These are phyloP conservation scores for Saccharomycopsis phalli DNA, from an alignment of 1,139 yeast genomes.

Conservation along the genomic window DNA sequence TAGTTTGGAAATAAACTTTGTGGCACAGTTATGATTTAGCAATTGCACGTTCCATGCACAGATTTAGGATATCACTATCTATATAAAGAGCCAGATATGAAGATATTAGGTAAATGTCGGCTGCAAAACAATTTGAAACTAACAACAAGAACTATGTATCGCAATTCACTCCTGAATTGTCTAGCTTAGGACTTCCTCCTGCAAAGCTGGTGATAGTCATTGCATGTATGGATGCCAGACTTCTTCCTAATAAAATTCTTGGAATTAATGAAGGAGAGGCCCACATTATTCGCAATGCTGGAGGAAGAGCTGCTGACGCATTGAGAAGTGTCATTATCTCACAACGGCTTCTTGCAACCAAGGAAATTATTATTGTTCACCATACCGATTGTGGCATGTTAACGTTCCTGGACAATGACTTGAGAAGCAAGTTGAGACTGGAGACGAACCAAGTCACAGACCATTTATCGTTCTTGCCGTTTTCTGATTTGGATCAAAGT, in stretches of 20 bases:
- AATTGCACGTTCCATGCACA: no score
- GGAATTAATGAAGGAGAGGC: conserved; percentile 38
- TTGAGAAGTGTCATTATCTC: conserved; percentile 35
- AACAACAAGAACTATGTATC: conserved; percentile 21
- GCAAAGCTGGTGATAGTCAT: conserved; percentile 31
- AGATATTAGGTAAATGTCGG: background rate
- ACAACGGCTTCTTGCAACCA: conserved; percentile 31
- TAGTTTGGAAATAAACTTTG: no score
- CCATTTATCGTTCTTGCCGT: conserved; percentile 31
- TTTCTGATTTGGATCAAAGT: conserved; percentile 29
- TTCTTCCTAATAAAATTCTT: conserved; percentile 35
- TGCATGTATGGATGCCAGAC: conserved; percentile 40
- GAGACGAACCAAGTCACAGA: conserved; percentile 29
- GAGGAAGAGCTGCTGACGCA: conserved; percentile 37
- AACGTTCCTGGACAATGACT: conserved; percentile 30
- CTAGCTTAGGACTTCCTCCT: conserved; percentile 31
- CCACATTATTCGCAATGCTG: conserved; percentile 39
- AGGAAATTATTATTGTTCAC: conserved; percentile 34
- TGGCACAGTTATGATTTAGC: no score
- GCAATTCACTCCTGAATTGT: conserved; percentile 17
- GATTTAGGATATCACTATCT: no score
- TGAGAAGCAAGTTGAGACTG: conserved; percentile 27
- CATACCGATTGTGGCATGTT: conserved; percentile 39
- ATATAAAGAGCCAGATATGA: no score
- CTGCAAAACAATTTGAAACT: conserved; percentile 20